Conservation (phyloP, 441 rosid genomes). For the Macaranga tanarius region DNA sequence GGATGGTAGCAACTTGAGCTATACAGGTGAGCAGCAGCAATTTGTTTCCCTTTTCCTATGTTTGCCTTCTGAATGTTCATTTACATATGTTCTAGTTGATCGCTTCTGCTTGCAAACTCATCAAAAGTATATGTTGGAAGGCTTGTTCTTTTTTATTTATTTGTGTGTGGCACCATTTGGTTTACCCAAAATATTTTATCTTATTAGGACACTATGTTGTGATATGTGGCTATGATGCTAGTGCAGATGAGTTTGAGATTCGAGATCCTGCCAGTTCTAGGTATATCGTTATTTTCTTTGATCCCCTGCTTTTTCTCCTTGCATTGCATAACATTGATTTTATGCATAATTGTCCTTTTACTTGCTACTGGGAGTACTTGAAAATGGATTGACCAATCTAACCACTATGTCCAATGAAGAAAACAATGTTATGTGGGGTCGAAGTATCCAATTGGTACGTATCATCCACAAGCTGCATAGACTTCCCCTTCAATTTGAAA, state of each 20-base stretch:
- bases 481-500: too few relatives aligned
- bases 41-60: neutral
- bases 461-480: too few relatives aligned
- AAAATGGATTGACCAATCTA: too few relatives aligned
- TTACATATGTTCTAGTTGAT: neutral
- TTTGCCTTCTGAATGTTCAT: neutral
- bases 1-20: constrained; percentile 40
- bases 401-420: too few relatives aligned
- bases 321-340: too few relatives aligned
- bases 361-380: too few relatives aligned
- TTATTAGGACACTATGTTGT: constrained; percentile 75
- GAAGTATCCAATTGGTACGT: too few relatives aligned
- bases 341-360: too few relatives aligned
- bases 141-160: neutral
- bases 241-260: constrained; percentile 82
- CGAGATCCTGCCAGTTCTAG: constrained; percentile 95
- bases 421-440: too few relatives aligned
- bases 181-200: neutral
- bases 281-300: constrained; percentile 30
- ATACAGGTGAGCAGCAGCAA: constrained; percentile 58
- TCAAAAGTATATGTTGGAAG: neutral
- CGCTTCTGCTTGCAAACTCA: neutral
- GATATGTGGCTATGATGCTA: constrained; percentile 83
- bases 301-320: too few relatives aligned
- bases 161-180: neutral